Base-by-base conservation (phyloP, 495 filamentous ascomycete species). In the Penicillium soppii region DNA sequence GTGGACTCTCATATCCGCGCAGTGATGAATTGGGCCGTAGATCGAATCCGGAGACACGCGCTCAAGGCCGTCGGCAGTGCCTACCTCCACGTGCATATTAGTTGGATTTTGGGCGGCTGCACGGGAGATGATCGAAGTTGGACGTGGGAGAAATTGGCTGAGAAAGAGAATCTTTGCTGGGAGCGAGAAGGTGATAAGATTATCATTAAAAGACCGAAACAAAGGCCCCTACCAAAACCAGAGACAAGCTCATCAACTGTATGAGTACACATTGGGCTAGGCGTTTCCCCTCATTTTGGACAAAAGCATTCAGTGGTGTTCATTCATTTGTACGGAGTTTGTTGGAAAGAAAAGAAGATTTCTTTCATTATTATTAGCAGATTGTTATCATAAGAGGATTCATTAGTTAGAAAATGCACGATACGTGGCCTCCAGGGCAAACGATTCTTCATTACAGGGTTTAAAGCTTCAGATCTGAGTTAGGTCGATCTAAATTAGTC, bases 21-120 rank as follows among this genome's bases (percentile, higher is more conserved):
- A 38, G 63, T 98, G 27, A 86, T 97, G 78, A 88, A 91, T 58
- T 90, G 80, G 72, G 87, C 89, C 5, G 87, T 89, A 52, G 80
- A 82, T 19, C 71, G 79, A 43, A 74, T 97, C 58, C 77, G 83
- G 54, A 75, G 73, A 56, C 85, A 88, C 52, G 82, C 90, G 47
- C 73, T 97, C 50, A 91, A 91, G 70, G 90, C 90, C 56, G 79
- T 97, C 36, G 90, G 90, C 9, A 79, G 84, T 68, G 79, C 84
- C 10, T 98, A 98, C 68, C 71, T 96, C 53, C 85, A 66, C 35
- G 81, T 89, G 9, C 84, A 89, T 53, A 63, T 81, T 47, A 57
- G 48, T 13, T 81, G 73, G 71, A 58, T 81, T 20, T 46, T 72
- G 45, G 59, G 65, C 41, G 69, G 68, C 27, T 76, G 71, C 45